Evolutionary conservation across 306 rosid species (phyloP).

Genomic region (Acacia crassicarpa): DNA sequence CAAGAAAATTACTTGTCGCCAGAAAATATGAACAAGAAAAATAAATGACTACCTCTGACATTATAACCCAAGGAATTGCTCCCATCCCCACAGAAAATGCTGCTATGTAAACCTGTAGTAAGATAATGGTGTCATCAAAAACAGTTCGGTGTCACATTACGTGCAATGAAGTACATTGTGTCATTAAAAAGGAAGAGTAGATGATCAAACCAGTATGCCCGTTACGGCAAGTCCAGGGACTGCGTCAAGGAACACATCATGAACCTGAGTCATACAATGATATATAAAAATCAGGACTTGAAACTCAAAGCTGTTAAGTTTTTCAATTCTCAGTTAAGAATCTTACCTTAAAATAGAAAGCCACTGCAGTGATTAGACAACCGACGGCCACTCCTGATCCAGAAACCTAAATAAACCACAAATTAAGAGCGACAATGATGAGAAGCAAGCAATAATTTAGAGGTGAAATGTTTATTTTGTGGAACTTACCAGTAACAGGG

Average conservation of each 20-base stretch:
- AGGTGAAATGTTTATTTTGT: background rate
- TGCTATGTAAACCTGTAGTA: conserved; percentile 70
- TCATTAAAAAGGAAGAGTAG: conserved; percentile 4
- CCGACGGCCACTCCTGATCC: conserved; percentile 72
- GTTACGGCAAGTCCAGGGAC: conserved; percentile 66
- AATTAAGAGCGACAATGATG: conserved; percentile 16
- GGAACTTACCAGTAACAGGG: conserved; percentile 65
- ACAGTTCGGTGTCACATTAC: background rate
- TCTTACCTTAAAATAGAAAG: conserved; percentile 80
- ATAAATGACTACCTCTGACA: conserved; percentile 69
- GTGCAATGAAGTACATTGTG: background rate
- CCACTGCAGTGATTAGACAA: conserved; percentile 56
- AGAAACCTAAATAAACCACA: conserved; percentile 56
- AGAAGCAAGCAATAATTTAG: conserved; percentile 15
- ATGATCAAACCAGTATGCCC: conserved; percentile 65
- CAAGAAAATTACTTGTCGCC: background rate
- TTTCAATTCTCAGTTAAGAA: background rate
- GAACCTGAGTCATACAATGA: conserved; percentile 49
- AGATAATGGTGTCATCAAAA: conserved; percentile 39
- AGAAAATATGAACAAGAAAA: background rate
- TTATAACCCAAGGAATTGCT: conserved; percentile 94
- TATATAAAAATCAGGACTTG: background rate
- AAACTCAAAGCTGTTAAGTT: conserved; percentile 8
- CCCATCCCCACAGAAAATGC: conserved; percentile 91
- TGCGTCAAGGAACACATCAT: conserved; percentile 45